Evolutionary conservation across 2,329 filamentous ascomycete species (phyloP).

Genomic region (Sclerotinia trifoliorum): DNA sequence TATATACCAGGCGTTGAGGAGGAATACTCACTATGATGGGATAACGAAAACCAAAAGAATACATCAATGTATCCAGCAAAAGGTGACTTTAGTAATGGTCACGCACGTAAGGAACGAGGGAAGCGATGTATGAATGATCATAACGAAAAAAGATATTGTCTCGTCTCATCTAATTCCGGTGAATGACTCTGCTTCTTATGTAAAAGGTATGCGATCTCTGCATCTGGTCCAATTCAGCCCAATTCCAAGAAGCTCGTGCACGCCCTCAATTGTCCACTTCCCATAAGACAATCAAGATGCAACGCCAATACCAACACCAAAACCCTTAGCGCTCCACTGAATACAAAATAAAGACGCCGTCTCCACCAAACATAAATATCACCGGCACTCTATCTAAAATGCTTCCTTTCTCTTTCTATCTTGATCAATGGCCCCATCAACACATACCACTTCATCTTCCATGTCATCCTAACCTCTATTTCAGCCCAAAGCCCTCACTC

Average conservation of each 20-base stretch:
- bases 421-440: not conserved
- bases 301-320: slow-evolving; percentile 18
- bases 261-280: not conserved
- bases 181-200: slow-evolving; percentile 7
- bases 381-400: slow-evolving; percentile 8
- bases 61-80: not conserved
- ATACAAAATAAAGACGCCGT: slow-evolving; percentile 22
- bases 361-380: slow-evolving; percentile 6
- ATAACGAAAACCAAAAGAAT: not conserved
- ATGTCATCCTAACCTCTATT: slow-evolving; percentile 45
- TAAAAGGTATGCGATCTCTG: slow-evolving; percentile 14
- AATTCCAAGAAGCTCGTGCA: slow-evolving; percentile 7
- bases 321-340: slow-evolving; percentile 1
- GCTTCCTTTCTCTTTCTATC: not conserved
- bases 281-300: slow-evolving; percentile 1
- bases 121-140: slow-evolving; percentile 15
- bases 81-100: not conserved
- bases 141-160: slow-evolving; percentile 16
- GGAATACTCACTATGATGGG: slow-evolving; percentile 18
- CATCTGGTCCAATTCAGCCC: not conserved
- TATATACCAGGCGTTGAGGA: slow-evolving; percentile 31
- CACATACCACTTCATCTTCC: not conserved
- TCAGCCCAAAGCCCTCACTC: slow-evolving; percentile 90
- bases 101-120: not conserved
- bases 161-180: slow-evolving; percentile 1